Evolutionary conservation across 2,329 filamentous ascomycete species (phyloP), one percentile per base, ranked within the genome.

Genomic region (Lachnellula willkommii): DNA sequence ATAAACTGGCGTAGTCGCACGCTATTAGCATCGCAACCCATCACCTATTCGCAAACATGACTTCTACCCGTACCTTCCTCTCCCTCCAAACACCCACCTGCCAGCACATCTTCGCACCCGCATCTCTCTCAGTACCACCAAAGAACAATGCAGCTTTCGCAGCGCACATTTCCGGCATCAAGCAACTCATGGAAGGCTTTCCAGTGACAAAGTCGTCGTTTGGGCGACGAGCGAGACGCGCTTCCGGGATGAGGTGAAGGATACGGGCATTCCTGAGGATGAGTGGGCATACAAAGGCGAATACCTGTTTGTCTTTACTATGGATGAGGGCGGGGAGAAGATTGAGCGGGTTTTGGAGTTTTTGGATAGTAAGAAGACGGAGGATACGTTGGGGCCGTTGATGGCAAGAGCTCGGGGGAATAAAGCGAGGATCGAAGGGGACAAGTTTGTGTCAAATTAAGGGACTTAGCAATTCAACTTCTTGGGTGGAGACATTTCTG

Each of bases 271-370:
- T 32, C n/a, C 58, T 12, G 46, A 48, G 3, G 55, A 58, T 17
- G 64, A 66, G 26, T 71, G 69, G 68, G 52, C 51, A 3, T 69
- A 65, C 52, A 52, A 55, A 20, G 69, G 68, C 11, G 69, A 72
- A 57, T 71, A 70, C 49, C 58, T 71, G 5, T 71, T 70, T 48
- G 59, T 71, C 12, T 58, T 71, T 4, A 63, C 57, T 22, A 65
- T 71, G 59, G 61, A 70, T 59, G 58, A 62, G 40, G 58, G 43
- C 8, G 67, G 67, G 4, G 60, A 65, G 40, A 67, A 64, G 46
- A 66, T 71, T 43, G 57, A 59, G 50, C 56, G 61, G 17, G 59
- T 66, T 4, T 36, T 72, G 6, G 69, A 71, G 53, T 68, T 71
- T 55, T 15, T 71, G 37, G 69, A 72, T 60, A 71, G 68, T 12